These are phyloP conservation scores for Arthrobotrys entomopaga DNA, from an alignment of 2,329 filamentous ascomycete species.

Conservation along the genomic window DNA sequence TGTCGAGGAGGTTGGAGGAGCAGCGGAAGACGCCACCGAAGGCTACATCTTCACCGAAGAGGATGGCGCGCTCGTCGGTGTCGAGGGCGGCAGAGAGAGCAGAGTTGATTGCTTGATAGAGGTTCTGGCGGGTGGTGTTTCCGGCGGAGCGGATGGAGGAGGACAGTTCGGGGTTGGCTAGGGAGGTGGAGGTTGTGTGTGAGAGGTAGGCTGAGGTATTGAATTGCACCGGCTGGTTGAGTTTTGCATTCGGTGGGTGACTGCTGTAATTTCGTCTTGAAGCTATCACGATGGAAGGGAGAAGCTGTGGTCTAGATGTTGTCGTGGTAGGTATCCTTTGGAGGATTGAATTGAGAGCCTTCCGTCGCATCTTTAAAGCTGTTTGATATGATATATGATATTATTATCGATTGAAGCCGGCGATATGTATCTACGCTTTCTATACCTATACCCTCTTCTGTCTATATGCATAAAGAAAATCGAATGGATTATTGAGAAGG, in stretches of 20 bases:
- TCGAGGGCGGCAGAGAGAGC: conserved; percentile 84
- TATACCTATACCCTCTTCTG: not conserved
- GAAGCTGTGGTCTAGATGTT: conserved; percentile 6
- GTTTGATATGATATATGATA: conserved; percentile 4
- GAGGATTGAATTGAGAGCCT: conserved; percentile 34
- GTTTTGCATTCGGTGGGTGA: conserved; percentile 59
- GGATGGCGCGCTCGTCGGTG: conserved; percentile 82
- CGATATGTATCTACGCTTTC: not conserved
- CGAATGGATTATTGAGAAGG: not conserved
- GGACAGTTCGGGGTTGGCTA: conserved; percentile 77
- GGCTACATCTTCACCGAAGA: conserved; percentile 96
- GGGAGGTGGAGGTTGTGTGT: conserved; percentile 75
- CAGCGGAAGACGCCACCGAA: conserved; percentile 97
- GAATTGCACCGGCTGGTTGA: conserved; percentile 91
- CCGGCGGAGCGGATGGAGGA: conserved; percentile 72
- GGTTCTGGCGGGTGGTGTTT: conserved; percentile 84
- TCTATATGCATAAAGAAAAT: not conserved
- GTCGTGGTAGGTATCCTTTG: conserved; percentile 10
- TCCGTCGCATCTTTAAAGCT: conserved; percentile 47
- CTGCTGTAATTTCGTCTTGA: conserved; percentile 27
- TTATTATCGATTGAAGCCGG: not conserved
- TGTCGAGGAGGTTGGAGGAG: conserved; percentile 87
- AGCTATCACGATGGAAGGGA: conserved; percentile 7
- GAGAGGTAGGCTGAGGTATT: conserved; percentile 73
- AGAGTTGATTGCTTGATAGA: conserved; percentile 93